A percentile compares a stretch with the other conserved stretches of the same genome.
phyloP scores from a whole-genome alignment of 345 rosid genomes.

The Litchi chinensis region DNA sequence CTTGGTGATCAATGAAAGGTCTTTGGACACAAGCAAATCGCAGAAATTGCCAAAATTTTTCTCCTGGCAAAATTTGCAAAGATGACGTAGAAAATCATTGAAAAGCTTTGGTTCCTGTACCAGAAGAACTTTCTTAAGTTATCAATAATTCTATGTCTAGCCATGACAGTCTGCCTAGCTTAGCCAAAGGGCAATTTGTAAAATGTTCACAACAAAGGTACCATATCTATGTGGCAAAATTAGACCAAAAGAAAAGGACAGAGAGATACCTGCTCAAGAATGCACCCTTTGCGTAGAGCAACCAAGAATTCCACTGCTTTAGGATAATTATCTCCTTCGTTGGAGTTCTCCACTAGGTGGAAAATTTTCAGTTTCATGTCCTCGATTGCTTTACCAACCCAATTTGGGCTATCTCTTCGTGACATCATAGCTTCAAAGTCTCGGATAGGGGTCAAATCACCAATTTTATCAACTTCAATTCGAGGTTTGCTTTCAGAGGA shows the following conservation, averaged over 20 bases:
- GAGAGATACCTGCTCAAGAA: conserved; percentile 72
- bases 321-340: conserved; percentile 41
- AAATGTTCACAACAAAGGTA: background rate
- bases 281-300: conserved; percentile 83
- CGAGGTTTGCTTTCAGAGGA: conserved; percentile 30
- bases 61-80: conserved; percentile 43
- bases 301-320: conserved; percentile 61
- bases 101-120: conserved; percentile 82
- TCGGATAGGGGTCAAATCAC: conserved; percentile 64
- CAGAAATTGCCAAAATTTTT: conserved; percentile 42
- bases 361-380: conserved; percentile 60
- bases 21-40: conserved; percentile 49
- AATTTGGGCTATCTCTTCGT: conserved; percentile 71
- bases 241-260: conserved; percentile 12
- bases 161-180: background rate
- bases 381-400: conserved; percentile 62
- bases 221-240: background rate
- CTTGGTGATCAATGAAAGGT: conserved; percentile 63
- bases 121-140: conserved; percentile 11
- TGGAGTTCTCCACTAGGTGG: conserved; percentile 47
- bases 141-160: background rate
- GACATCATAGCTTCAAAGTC: conserved; percentile 89
- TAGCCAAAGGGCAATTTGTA: background rate
- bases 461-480: conserved; percentile 41
- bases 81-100: conserved; percentile 58